These are phyloP conservation scores for Acarospora socialis DNA, from an alignment of 2,329 filamentous ascomycete genomes.

Conservation along the genomic window DNA sequence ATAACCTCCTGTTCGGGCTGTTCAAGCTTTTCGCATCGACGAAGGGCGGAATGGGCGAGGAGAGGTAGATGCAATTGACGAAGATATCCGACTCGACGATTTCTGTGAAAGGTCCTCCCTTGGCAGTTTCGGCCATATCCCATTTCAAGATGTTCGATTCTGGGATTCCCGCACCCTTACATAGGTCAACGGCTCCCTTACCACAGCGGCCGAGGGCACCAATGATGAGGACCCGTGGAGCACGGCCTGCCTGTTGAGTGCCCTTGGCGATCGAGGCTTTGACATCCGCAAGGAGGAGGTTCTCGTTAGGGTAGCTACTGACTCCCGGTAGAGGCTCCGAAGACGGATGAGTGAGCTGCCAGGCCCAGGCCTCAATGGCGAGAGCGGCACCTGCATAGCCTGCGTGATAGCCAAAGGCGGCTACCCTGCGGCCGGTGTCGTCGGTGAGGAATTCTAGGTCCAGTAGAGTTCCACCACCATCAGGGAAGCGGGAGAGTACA, in stretches of 20 bases:
- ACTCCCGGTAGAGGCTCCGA: conserved; percentile 51
- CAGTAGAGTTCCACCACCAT: conserved; percentile 61
- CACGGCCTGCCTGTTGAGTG: conserved; percentile 29
- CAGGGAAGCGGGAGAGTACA: conserved; percentile 64
- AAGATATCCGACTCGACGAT: conserved; percentile 57
- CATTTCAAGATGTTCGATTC: conserved; percentile 51
- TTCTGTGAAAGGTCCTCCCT: conserved; percentile 62
- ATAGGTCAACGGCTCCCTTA: conserved; percentile 68
- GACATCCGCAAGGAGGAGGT: conserved; percentile 56
- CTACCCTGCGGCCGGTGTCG: conserved; percentile 53
- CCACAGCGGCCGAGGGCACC: conserved; percentile 66
- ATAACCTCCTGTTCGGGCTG: conserved; percentile 54
- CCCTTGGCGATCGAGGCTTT: conserved; percentile 55
- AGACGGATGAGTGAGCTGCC: conserved; percentile 58
- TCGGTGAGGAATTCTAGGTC: conserved; percentile 81
- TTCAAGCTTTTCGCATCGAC: conserved; percentile 57
- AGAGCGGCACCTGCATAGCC: conserved; percentile 64
- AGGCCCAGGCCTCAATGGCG: conserved; percentile 67
- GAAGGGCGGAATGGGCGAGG: conserved; percentile 65
- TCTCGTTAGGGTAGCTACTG: conserved; percentile 56
- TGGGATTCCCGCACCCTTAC: conserved; percentile 57
- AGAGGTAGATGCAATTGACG: conserved; percentile 83
- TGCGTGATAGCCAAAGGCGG: conserved; percentile 48
- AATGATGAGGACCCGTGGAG: conserved; percentile 68
- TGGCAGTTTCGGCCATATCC: conserved; percentile 69